Conservation (phyloP, 495 filamentous ascomycete species). For the Trichoderma erinaceum region DNA sequence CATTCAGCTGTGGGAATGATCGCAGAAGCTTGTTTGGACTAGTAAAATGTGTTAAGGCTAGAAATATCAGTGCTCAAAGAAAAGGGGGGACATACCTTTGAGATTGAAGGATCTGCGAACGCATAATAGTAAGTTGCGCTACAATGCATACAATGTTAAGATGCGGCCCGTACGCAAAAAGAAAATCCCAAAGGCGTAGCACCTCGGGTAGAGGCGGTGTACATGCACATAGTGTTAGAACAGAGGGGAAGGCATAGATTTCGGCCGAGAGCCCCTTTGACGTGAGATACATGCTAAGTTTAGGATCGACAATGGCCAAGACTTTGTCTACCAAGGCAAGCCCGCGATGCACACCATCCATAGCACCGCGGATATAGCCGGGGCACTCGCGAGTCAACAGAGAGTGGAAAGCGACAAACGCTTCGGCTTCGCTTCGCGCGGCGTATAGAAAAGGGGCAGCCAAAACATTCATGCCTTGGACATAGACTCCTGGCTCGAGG, state of each 20-base stretch:
- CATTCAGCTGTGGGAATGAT: constrained; percentile 79
- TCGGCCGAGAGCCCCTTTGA: constrained; percentile 83
- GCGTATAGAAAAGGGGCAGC: constrained; percentile 95
- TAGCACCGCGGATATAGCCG: constrained; percentile 87
- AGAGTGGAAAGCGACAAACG: constrained; percentile 82
- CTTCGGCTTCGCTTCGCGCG: constrained; percentile 88
- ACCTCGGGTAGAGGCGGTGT: constrained; percentile 97
- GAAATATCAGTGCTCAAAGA: not conserved
- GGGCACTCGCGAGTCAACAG: constrained; percentile 87
- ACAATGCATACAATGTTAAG: constrained; percentile 96
- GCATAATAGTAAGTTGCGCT: constrained; percentile 84
- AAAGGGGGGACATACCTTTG: constrained; percentile 58
- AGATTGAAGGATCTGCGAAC: constrained; percentile 73
- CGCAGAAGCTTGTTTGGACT: constrained; percentile 89
- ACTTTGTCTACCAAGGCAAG: constrained; percentile 86
- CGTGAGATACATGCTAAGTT: constrained; percentile 74
- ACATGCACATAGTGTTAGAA: constrained; percentile 90
- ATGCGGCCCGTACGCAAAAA: constrained; percentile 92
- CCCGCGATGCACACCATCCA: constrained; percentile 95
- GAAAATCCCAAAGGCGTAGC: constrained; percentile 92
- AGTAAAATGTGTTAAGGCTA: constrained; percentile 13
- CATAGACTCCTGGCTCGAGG: constrained; percentile 73
- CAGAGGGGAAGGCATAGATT: constrained; percentile 95
- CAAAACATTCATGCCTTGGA: constrained; percentile 99
- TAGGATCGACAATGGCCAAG: constrained; percentile 81